Evolutionary conservation across 176 grass and related monocot species (phyloP), one percentile per base, ranked within the genome.

Genomic region (Oryza glaberrima): DNA sequence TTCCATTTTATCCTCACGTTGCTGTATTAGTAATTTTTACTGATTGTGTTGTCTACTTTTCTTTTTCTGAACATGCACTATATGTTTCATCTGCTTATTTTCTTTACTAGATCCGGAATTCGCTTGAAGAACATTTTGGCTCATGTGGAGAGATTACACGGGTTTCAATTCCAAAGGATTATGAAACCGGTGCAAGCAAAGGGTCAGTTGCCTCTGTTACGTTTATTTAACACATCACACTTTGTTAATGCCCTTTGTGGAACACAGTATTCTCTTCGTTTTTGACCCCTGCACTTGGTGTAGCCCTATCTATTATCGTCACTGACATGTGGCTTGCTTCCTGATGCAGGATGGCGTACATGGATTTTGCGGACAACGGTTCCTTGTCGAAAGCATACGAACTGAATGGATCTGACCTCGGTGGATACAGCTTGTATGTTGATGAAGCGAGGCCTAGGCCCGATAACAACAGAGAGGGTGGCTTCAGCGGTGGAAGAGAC

Each of bases 141-240:
- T 86, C 87, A 13, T 97, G 94, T 51, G 94, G 94, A 76, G 83
- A 88, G 26, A 84, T 97, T 46, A 85, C 80, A 9, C 88, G 92
- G 19, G 30, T 97, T 87, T 87, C 94, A 40, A 58, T 94, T 68
- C 94, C 92, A 5, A 97, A 86, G 85, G 88, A 97, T 84, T 88
- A 86, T 78, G 94, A 94, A 11, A 79, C 49, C 68, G 92, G 94
- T 20, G 75, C 17, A 46, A 69, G 41, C 82, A 97, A 90, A 82
- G 94, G 92, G 90, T 97, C 17, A 80, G 94, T 90, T 71, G 4
- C 20, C 48, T 69, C 70, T 73, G 22, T 26, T 67, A 77, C 41
- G 23, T 48, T 23, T 83, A 28, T 40, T 10, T 12, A 66, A 49
- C 20, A 34, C 30, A 7, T 1, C 32, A 3, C 63, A n/a, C 6